Evolutionary conservation across 2,329 filamentous ascomycete species (phyloP), one percentile per base, ranked within the genome.

Genomic region (Aureobasidium sp.): DNA sequence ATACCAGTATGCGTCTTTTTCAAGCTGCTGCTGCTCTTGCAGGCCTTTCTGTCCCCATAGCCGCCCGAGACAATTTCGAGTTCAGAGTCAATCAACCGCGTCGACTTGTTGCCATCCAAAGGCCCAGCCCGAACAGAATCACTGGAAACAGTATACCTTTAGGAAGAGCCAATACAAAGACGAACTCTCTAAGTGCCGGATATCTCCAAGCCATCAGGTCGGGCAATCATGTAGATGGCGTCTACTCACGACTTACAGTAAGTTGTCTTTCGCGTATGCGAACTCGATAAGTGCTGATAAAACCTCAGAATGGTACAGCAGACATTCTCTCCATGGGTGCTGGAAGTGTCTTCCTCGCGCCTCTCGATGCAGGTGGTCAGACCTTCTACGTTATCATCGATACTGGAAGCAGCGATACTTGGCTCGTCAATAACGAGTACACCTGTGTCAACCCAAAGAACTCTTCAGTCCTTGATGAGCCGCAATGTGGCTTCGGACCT

Each of bases 401-500:
- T 66, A 85, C 82, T 3, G 84, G 83, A 15, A 82, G 80, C 64
- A 80, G 78, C 59, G 84, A 85, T 64, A 83, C 81, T 1, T 85
- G 82, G 79, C 70, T 84, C 1, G 74, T 78, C 5, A 66, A 74
- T 33, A 67, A 59, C 0, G 74, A 75, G 1, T 82, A 75, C 53
- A 68, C 58, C 18, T 82, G 80, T 68, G 64, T 77, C 9, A 71
- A 80, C 61, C 69, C 63, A 6, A 15, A 18, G 1, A 29, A 47
- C 31, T 54, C 58, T 9, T n/a, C 33, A 4, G 29, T 48, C 13
- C 18, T 54, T 4, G 9, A 25, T 15, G 68, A 75, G 53, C 59
- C 64, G 20, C n/a, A 71, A 40, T 77, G 79, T 71, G 62, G 71
- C 53, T 76, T 80, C 66, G 73, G 75, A 31, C 53, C 74, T 4